Percentiles rank a stretch among this genome's conserved stretches.
Evolutionary conservation across 805 yeast species (phyloP).

Genomic region (Komagataella mondaviorum): DNA sequence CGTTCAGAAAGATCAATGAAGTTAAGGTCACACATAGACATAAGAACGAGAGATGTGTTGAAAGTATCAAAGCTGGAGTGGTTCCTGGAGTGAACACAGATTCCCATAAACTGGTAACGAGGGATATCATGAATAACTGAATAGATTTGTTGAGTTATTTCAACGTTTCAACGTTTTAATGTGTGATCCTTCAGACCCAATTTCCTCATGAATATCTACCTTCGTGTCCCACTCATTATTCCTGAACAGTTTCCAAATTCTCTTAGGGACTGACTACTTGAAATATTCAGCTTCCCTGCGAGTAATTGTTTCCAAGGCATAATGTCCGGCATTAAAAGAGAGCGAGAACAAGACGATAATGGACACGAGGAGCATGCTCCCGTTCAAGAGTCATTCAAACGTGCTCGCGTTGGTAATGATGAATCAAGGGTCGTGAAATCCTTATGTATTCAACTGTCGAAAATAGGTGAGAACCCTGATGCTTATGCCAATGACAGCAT

Average conservation of each 20-base stretch:
- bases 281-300: background rate
- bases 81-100: constrained; percentile 90
- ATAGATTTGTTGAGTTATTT: background rate
- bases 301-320: background rate
- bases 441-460: constrained; percentile 37
- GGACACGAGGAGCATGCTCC: background rate
- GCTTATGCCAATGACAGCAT: constrained; percentile 35
- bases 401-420: background rate
- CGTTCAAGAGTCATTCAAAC: background rate
- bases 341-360: background rate
- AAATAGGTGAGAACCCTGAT: constrained; percentile 38
- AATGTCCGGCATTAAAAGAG: background rate
- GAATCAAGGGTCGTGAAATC: background rate
- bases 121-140: constrained; percentile 17
- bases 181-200: background rate
- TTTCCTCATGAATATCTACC: background rate
- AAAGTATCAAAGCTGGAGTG: constrained; percentile 75
- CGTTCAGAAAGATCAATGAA: constrained; percentile 44
- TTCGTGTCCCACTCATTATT: background rate
- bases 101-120: constrained; percentile 68
- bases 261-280: background rate
- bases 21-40: constrained; percentile 44
- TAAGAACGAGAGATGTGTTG: constrained; percentile 77
- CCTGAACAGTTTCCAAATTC: background rate
- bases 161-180: background rate